Evolutionary conservation across 306 rosid species (phyloP).

Genomic region (Cicer judaicum): DNA sequence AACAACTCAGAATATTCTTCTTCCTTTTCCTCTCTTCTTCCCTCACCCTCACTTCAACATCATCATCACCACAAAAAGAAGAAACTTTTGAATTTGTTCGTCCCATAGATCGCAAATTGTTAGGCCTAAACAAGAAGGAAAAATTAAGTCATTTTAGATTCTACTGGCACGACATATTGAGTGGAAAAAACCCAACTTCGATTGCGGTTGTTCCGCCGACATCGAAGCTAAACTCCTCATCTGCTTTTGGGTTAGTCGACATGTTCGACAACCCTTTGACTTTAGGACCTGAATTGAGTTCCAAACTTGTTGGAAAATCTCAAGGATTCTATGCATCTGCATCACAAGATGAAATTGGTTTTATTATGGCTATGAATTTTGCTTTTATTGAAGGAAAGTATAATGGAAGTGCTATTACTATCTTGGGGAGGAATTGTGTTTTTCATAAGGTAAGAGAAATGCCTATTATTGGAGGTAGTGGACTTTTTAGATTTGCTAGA

Average conservation of each 20-base stretch:
- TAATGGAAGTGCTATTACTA: constrained; percentile 68
- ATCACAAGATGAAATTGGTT: constrained; percentile 40
- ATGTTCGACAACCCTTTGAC: constrained; percentile 61
- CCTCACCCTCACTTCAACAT: neutral
- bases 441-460: constrained; percentile 63
- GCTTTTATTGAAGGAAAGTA: constrained; percentile 67
- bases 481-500: constrained; percentile 75
- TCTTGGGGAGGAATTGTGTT: constrained; percentile 68
- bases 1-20: constrained; percentile 9
- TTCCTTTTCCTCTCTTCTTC: constrained; percentile 39
- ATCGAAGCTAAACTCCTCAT: constrained; percentile 27
- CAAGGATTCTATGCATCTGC: constrained; percentile 73
- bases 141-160: constrained; percentile 64
- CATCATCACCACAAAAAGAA: neutral
- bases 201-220: constrained; percentile 40
- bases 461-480: constrained; percentile 86
- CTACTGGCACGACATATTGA: constrained; percentile 67
- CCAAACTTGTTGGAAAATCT: constrained; percentile 54
- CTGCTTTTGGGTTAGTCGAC: constrained; percentile 44
- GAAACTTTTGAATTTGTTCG: constrained; percentile 38
- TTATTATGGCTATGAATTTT: constrained; percentile 75
- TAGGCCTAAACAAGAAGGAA: constrained; percentile 50
- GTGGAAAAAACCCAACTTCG: constrained; percentile 49
- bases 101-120: constrained; percentile 41
- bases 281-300: constrained; percentile 45